Evolutionary conservation across 805 yeast genomes (phyloP), one percentile per base, ranked within the genome.

Genomic region (Wickerhamiella alocasiicola): DNA sequence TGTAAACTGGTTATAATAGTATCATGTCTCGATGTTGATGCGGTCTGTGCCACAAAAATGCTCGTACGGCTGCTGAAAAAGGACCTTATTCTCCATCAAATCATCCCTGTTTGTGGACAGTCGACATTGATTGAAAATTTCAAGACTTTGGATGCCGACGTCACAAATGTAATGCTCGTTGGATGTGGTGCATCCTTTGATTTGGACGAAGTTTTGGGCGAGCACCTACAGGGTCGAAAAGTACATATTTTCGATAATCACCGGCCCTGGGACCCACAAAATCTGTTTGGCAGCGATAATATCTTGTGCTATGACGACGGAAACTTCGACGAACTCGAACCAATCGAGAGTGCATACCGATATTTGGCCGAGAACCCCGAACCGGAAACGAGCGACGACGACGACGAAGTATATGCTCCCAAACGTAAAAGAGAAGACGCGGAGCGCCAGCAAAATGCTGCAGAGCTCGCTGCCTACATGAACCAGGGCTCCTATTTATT

Each of bases 101-200:
- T 85, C 39, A 76, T 84, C 9, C 98, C 99, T 0, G 88, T 91
- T 9, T 85, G 83, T 15, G 99, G 99, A 1, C 88, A 84, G 55
- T 61, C 77, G 9, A 95, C 85, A 49, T 63, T 93, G 46, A 43
- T 73, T 47, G 55, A 53, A 18, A 82, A 78, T 54, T 87, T 72
- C 53, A 42, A 49, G 4, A 68, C 68, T 41, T 61, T 91, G 31
- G 96, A 87, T 54, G 68, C 63, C 5, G 88, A 83, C 39, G 75
- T 91, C 6, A 63, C 76, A 4, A 84, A 79, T 52, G 80, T 88
- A 15, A 59, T 91, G 4, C 64, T 87, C 30, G 62, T 91, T 0
- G 98, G 98, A 0, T 91, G 95, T 62, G 98, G 98, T 11, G 93
- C 94, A 3, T 75, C 81, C 72, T 72, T 87, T 9, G 96, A 91